Evolutionary conservation across 2,329 filamentous ascomycete genomes (phyloP).

Genomic region (Penicillium sp.): DNA sequence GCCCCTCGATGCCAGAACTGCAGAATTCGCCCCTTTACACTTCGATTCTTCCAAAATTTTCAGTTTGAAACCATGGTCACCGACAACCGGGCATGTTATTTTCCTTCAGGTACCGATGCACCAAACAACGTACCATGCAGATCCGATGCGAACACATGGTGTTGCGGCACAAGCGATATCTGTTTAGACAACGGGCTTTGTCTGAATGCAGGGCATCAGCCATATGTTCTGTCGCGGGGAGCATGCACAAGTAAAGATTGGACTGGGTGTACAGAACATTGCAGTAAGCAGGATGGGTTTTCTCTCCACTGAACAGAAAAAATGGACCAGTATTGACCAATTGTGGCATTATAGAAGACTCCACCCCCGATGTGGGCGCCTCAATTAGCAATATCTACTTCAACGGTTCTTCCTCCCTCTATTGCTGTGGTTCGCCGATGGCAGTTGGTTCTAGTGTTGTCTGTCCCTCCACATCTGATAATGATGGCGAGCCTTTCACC

Average conservation of each 20-base stretch:
- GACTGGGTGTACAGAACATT: background rate
- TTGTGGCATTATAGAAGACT: background rate
- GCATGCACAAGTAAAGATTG: slow-evolving; percentile 2
- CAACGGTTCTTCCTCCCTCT: background rate
- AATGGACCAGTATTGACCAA: background rate
- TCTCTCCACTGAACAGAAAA: background rate
- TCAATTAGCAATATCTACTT: background rate
- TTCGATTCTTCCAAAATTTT: background rate
- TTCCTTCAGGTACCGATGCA: background rate
- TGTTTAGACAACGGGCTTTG: slow-evolving; percentile 1
- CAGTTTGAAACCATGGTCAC: background rate
- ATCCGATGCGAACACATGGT: slow-evolving; percentile 1
- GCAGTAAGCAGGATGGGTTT: background rate
- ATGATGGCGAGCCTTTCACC: background rate
- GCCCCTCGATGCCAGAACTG: background rate
- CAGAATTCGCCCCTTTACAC: background rate
- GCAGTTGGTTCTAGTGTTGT: background rate
- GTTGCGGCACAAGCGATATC: background rate
- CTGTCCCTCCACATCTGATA: background rate
- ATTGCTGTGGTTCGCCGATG: background rate
- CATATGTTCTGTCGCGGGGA: background rate
- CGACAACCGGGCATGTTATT: background rate
- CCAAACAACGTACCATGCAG: background rate
- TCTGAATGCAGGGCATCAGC: slow-evolving; percentile 1
- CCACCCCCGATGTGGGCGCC: background rate